Evolutionary conservation across 257 asterid species (phyloP).

Genomic region (Sherardia arvensis): DNA sequence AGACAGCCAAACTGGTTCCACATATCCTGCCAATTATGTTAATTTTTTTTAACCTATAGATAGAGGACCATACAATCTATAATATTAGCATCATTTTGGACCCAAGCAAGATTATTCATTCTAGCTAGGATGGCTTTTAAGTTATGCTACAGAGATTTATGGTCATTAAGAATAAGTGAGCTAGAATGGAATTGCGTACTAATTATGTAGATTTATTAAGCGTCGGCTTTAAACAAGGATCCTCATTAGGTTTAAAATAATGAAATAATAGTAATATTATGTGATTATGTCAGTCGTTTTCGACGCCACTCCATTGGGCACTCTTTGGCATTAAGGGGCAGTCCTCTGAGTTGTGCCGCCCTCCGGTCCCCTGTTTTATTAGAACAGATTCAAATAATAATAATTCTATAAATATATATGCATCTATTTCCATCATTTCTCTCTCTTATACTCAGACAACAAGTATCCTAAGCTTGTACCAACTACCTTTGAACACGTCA

Average conservation of each 20-base stretch:
- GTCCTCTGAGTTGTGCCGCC: conserved; percentile 3
- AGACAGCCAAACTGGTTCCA: too few relatives aligned
- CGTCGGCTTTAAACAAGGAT: conserved; percentile 18
- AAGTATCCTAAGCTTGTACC: conserved; percentile 18
- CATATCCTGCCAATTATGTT: too few relatives aligned
- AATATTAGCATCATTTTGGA: too few relatives aligned
- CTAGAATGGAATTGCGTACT: not conserved
- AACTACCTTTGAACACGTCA: not conserved
- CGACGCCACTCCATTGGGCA: conserved; percentile 2
- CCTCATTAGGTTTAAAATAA: conserved; percentile 5
- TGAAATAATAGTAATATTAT: not conserved
- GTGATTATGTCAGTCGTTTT: conserved; percentile 12
- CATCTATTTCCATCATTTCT: not conserved
- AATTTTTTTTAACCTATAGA: too few relatives aligned
- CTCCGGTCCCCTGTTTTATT: conserved; percentile 1
- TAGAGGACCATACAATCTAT: too few relatives aligned
- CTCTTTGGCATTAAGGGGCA: conserved; percentile 1
- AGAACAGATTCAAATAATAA: not conserved
- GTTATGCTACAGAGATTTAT: not conserved
- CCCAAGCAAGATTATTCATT: too few relatives aligned
- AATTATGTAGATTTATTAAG: not conserved
- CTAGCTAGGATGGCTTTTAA: not conserved
- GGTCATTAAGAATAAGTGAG: not conserved
- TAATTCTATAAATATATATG: not conserved
- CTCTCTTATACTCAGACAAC: conserved; percentile 11